Percentiles rank a stretch among this genome's conserved stretches.
Evolutionary conservation across 192 early-diverging fungal species (phyloP).

Genomic region (Spinellus fusiger): DNA sequence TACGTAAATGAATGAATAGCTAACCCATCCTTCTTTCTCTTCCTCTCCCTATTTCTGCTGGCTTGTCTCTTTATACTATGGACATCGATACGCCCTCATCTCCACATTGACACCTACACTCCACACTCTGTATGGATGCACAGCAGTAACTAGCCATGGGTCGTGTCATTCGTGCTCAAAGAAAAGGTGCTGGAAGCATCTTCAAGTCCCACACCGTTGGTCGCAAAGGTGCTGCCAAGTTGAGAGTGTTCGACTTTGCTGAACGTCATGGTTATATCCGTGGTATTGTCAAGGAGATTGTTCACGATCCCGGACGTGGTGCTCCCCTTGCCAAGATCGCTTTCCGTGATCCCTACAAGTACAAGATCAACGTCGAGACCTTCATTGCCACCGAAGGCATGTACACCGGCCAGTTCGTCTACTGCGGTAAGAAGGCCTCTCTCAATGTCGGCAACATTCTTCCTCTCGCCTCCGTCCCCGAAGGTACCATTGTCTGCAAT

Average conservation of each 20-base stretch:
- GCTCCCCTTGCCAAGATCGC: conserved; percentile 83
- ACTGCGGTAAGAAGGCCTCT: conserved; percentile 94
- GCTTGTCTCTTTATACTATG: conserved; percentile 1
- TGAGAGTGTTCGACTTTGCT: conserved; percentile 89
- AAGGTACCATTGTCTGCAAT: conserved; percentile 95
- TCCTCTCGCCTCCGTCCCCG: conserved; percentile 89
- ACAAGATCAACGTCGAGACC: conserved; percentile 82
- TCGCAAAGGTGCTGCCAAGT: conserved; percentile 94
- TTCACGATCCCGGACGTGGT: conserved; percentile 97
- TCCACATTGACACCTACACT: background rate
- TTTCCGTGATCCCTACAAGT: conserved; percentile 42
- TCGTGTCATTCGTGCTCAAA: conserved; percentile 98
- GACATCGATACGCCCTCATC: background rate
- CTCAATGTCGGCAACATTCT: conserved; percentile 94
- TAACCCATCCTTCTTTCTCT: conserved; percentile 3
- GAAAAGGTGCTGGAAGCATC: conserved; percentile 94
- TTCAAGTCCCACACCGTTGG: conserved; percentile 94
- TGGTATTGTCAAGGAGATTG: conserved; percentile 97
- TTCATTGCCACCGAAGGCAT: conserved; percentile 98
- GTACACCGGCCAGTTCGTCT: conserved; percentile 99
- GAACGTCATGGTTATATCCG: conserved; percentile 98
- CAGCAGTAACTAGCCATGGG: conserved; percentile 65
- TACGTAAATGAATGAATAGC: conserved; percentile 6
- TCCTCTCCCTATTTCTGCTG: background rate
- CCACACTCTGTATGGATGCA: no score